phyloP scores from a whole-genome alignment of 495 filamentous ascomycete genomes.

The Aspergillus diversus region DNA sequence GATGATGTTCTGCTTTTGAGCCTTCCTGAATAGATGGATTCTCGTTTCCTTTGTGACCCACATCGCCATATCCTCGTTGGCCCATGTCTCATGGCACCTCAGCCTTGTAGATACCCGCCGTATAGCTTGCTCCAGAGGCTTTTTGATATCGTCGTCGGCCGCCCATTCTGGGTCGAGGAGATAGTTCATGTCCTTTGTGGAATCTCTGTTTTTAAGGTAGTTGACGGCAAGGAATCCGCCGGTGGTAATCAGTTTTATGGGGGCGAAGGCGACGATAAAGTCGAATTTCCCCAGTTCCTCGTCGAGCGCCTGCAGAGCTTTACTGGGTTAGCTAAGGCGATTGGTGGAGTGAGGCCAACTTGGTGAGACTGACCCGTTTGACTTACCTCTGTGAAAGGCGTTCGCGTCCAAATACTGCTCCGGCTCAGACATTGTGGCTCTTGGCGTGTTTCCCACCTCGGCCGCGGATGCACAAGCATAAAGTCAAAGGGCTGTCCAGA shows the following conservation, averaged over 20 bases:
- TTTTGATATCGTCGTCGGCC: slow-evolving; percentile 19
- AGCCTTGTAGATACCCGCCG: slow-evolving; percentile 15
- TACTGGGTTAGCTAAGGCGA: slow-evolving; percentile 9
- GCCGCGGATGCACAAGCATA: slow-evolving; percentile 7
- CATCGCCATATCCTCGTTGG: slow-evolving; percentile 18
- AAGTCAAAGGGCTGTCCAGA: background rate
- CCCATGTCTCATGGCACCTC: slow-evolving; percentile 13
- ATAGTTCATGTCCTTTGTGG: slow-evolving; percentile 19
- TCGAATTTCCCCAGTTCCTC: slow-evolving; percentile 23
- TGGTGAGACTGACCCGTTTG: slow-evolving; percentile 1
- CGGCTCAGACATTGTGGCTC: slow-evolving; percentile 15
- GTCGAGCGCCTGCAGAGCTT: slow-evolving; percentile 21
- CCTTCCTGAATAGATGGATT: slow-evolving; percentile 18
- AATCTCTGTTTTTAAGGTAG: slow-evolving; percentile 20
- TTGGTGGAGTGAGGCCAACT: background rate
- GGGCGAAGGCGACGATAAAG: slow-evolving; percentile 22
- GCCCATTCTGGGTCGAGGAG: slow-evolving; percentile 23
- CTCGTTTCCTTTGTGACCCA: slow-evolving; percentile 19
- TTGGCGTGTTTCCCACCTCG: slow-evolving; percentile 2
- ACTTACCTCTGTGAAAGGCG: slow-evolving; percentile 21
- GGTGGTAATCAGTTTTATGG: slow-evolving; percentile 20
- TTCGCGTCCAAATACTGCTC: slow-evolving; percentile 15
- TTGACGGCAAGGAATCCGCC: slow-evolving; percentile 22
- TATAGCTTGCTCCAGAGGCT: slow-evolving; percentile 19
- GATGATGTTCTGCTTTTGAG: slow-evolving; percentile 20